Conservation (phyloP, 495 filamentous ascomycete species). For the Xylaria longipes region DNA sequence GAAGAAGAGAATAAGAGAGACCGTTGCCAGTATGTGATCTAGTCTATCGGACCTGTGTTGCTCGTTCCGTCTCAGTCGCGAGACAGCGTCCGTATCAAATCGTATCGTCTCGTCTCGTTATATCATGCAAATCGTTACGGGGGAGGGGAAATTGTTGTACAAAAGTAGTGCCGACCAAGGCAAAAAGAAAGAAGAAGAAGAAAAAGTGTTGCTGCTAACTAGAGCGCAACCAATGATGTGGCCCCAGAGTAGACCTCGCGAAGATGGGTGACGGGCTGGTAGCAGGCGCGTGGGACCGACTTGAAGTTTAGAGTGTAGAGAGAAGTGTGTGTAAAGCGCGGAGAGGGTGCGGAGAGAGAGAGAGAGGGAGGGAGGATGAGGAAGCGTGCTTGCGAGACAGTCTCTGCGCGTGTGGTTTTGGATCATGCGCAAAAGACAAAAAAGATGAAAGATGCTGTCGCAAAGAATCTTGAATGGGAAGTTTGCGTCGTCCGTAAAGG, state of each 20-base stretch:
- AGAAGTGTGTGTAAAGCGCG: not conserved
- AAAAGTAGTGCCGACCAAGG: not conserved
- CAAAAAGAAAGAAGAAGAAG: not conserved
- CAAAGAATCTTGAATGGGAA: slow-evolving; percentile 2
- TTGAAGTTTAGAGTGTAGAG: not conserved
- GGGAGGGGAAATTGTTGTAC: not conserved
- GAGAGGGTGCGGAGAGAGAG: not conserved
- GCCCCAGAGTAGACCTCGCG: not conserved
- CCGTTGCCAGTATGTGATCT: slow-evolving; percentile 28
- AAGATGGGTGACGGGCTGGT: not conserved
- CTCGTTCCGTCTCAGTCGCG: slow-evolving; percentile 15
- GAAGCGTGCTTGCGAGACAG: slow-evolving; percentile 14
- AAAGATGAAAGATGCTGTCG: slow-evolving; percentile 17
- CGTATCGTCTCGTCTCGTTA: slow-evolving; percentile 27
- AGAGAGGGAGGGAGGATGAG: not conserved
- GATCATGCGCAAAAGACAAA: slow-evolving; percentile 16
- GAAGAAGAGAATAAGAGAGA: slow-evolving; percentile 8
- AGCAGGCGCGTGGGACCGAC: not conserved
- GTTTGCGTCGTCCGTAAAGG: not conserved
- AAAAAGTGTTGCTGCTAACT: not conserved
- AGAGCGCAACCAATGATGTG: slow-evolving; percentile 6
- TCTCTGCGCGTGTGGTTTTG: slow-evolving; percentile 5
- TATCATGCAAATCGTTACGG: slow-evolving; percentile 27
- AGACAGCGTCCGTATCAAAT: slow-evolving; percentile 21
- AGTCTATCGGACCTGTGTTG: slow-evolving; percentile 23